Evolutionary conservation across 2,329 filamentous ascomycete genomes (phyloP).

Genomic region (Fusarium bulbicola): DNA sequence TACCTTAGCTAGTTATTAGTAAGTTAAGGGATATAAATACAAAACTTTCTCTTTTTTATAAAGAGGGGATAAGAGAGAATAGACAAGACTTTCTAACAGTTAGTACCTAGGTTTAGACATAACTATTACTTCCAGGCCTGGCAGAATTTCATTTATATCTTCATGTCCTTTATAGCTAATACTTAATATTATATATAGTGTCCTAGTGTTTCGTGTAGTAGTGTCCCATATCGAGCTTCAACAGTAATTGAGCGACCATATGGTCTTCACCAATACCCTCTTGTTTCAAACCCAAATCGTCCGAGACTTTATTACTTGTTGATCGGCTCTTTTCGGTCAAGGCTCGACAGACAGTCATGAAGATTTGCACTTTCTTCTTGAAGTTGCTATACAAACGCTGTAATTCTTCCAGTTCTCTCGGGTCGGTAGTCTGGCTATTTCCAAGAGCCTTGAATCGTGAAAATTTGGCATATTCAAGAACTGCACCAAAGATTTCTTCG

Average conservation of each 20-base stretch:
- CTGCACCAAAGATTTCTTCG: constrained; percentile 77
- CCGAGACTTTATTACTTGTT: constrained; percentile 43
- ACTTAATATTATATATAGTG: background rate
- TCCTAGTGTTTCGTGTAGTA: constrained; percentile 62
- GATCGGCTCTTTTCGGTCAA: constrained; percentile 69
- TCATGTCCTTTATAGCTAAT: background rate
- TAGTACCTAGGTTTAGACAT: background rate
- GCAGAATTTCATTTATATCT: background rate
- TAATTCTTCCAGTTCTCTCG: constrained; percentile 30
- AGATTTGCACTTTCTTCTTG: constrained; percentile 76
- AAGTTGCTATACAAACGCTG: constrained; percentile 70
- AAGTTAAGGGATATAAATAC: too few species aligned
- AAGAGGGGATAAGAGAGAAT: too few species aligned
- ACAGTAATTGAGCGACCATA: constrained; percentile 72
- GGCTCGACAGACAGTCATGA: constrained; percentile 76
- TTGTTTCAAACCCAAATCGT: constrained; percentile 47
- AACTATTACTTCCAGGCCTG: background rate
- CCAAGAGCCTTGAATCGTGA: constrained; percentile 52
- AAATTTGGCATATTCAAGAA: constrained; percentile 75
- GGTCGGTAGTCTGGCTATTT: constrained; percentile 23
- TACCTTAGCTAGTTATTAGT: too few species aligned
- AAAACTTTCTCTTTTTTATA: too few species aligned
- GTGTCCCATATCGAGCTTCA: constrained; percentile 75
- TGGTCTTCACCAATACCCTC: constrained; percentile 59
- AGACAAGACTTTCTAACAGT: too few species aligned